Evolutionary conservation across 2,329 filamentous ascomycete genomes (phyloP).

Genomic region (Gaeumannomyces tritici): DNA sequence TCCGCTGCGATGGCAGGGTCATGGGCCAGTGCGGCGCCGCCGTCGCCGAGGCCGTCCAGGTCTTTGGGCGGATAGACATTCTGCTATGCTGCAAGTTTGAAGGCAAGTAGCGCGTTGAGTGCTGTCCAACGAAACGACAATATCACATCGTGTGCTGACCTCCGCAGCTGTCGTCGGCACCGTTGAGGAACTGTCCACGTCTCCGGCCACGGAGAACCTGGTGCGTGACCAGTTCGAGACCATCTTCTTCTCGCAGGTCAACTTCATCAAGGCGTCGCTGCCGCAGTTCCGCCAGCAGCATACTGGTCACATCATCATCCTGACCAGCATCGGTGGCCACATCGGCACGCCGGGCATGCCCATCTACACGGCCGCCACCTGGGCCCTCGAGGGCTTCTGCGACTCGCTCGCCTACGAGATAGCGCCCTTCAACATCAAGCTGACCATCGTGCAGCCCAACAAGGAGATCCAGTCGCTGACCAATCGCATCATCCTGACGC

Average conservation of each 20-base stretch:
- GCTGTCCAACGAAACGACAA: too few relatives aligned
- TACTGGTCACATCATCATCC: conserved; percentile 80
- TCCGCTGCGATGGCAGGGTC: conserved; percentile 51
- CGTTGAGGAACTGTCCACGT: conserved; percentile 79
- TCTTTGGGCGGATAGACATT: conserved; percentile 84
- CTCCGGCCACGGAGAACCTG: conserved; percentile 60
- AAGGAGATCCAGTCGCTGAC: conserved; percentile 85
- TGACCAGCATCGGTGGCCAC: conserved; percentile 85
- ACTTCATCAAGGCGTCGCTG: conserved; percentile 83
- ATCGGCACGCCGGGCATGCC: conserved; percentile 86
- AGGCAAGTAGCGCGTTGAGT: conserved; percentile 36
- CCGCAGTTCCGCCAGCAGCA: conserved; percentile 71
- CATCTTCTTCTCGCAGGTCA: conserved; percentile 92
- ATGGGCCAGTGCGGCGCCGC: conserved; percentile 73
- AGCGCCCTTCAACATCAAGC: conserved; percentile 90
- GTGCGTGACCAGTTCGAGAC: conserved; percentile 88
- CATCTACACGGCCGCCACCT: conserved; percentile 85
- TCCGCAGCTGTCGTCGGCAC: conserved; percentile 70
- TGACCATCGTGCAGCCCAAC: conserved; percentile 92
- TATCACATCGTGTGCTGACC: too few relatives aligned
- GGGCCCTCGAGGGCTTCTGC: conserved; percentile 93
- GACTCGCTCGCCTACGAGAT: conserved; percentile 94
- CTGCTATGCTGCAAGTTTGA: conserved; percentile 83
- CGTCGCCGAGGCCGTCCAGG: conserved; percentile 73
- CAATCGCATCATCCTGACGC: conserved; percentile 77